A percentile compares a stretch with the other conserved stretches of the same genome.
These are phyloP conservation scores for Acarospora socialis DNA, from an alignment of 2,329 filamentous ascomycete species.

Conservation along the genomic window DNA sequence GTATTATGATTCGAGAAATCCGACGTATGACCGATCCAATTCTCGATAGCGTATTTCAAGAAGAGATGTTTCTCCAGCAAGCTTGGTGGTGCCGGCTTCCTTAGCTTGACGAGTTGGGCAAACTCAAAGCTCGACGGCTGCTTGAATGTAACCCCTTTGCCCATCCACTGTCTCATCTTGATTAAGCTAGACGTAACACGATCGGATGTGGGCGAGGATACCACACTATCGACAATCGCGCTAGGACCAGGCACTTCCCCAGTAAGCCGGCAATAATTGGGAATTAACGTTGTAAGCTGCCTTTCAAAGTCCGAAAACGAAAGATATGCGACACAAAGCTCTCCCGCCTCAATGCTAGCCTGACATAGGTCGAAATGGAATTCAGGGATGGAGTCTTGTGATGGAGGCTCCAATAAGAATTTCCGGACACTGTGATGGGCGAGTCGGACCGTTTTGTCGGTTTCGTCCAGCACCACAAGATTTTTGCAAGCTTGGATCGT, in stretches of 20 bases:
- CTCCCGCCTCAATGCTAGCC: conserved; percentile 2
- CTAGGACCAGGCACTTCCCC: too few species aligned
- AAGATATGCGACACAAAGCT: conserved; percentile 9
- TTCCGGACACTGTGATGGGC: conserved; percentile 12
- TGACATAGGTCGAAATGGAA: conserved; percentile 3
- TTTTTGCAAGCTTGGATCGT: conserved; percentile 8
- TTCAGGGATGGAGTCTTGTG: not conserved
- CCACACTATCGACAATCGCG: too few species aligned
- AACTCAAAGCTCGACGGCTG: not conserved
- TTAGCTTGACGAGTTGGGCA: not conserved
- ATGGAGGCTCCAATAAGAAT: conserved; percentile 5
- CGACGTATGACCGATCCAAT: conserved; percentile 3
- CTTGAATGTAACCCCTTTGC: not conserved
- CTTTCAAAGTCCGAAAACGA: conserved; percentile 13
- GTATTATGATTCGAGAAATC: not conserved
- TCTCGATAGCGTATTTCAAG: conserved; percentile 3
- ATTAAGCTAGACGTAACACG: not conserved
- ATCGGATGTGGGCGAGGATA: too few species aligned
- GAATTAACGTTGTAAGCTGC: conserved; percentile 2
- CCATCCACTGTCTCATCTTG: not conserved
- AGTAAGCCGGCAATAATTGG: conserved; percentile 1
- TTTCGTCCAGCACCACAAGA: conserved; percentile 8
- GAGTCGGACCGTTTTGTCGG: conserved; percentile 9
- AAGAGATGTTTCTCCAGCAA: conserved; percentile 2
- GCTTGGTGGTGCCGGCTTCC: not conserved